Percentiles rank a stretch among this genome's conserved stretches.
Evolutionary conservation across 495 filamentous ascomycete species (phyloP).

Genomic region (Lophiostoma macrostomum): DNA sequence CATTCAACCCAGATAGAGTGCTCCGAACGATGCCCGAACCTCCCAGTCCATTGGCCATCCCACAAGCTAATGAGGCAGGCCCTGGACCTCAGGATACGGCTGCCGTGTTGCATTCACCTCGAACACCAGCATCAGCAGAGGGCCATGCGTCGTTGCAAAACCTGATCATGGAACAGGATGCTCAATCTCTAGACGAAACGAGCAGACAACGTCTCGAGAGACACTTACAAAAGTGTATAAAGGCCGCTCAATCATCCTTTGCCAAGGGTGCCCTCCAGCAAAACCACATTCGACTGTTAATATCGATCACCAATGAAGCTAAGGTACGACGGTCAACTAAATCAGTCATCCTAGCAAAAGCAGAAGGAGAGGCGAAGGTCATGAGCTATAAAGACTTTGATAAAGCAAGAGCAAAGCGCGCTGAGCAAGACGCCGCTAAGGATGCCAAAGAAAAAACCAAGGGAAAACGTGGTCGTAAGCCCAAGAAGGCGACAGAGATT

Average conservation of each 20-base stretch:
- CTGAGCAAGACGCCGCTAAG: constrained; percentile 5
- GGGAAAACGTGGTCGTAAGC: constrained; percentile 5
- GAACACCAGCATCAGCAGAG: background rate
- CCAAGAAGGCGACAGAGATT: too few relatives aligned
- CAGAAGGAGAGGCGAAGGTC: constrained; percentile 5
- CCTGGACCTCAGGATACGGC: background rate
- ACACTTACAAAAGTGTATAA: background rate
- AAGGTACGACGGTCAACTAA: constrained; percentile 9
- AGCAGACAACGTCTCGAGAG: constrained; percentile 3
- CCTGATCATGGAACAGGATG: constrained; percentile 2
- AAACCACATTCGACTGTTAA: constrained; percentile 5
- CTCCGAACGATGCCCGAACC: constrained; percentile 15
- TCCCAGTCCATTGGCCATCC: background rate
- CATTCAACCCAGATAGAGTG: constrained; percentile 22
- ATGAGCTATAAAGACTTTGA: constrained; percentile 5
- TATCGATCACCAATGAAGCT: constrained; percentile 10
- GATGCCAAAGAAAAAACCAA: constrained; percentile 3
- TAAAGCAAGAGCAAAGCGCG: constrained; percentile 3
- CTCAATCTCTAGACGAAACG: constrained; percentile 9
- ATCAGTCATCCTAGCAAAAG: constrained; percentile 3
- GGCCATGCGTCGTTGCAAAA: constrained; percentile 6
- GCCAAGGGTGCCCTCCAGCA: background rate
- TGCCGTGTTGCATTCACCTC: background rate
- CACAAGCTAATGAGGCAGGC: constrained; percentile 3
- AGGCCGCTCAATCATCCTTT: constrained; percentile 1